A percentile compares a stretch with the other conserved stretches of the same genome.
Evolutionary conservation across 2,329 filamentous ascomycete species (phyloP).

Genomic region (Cytospora piceicola): DNA sequence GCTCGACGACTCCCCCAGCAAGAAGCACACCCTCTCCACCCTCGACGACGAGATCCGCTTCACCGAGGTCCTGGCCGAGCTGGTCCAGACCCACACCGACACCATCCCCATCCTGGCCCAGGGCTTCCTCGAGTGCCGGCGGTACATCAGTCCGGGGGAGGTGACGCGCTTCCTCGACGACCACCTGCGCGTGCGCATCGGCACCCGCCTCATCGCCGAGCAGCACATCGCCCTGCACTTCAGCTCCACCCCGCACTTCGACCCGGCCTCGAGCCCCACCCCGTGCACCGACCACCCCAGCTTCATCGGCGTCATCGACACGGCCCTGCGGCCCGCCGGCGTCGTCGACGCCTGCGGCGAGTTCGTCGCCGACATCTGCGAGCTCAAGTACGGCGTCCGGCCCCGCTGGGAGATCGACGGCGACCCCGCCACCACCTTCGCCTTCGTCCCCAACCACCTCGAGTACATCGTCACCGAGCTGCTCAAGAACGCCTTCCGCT

Average conservation of each 20-base stretch:
- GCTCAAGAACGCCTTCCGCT: slow-evolving; percentile 94
- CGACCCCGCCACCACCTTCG: slow-evolving; percentile 84
- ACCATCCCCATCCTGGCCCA: slow-evolving; percentile 92
- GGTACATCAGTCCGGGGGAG: slow-evolving; percentile 80
- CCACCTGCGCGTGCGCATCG: slow-evolving; percentile 90
- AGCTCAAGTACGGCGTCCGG: slow-evolving; percentile 90
- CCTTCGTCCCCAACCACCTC: slow-evolving; percentile 92
- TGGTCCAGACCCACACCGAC: slow-evolving; percentile 93
- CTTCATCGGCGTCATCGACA: slow-evolving; percentile 96
- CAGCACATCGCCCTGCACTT: slow-evolving; percentile 93
- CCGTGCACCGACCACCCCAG: slow-evolving; percentile 59
- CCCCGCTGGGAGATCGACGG: slow-evolving; percentile 82
- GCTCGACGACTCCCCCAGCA: slow-evolving; percentile 42
- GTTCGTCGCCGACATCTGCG: slow-evolving; percentile 94
- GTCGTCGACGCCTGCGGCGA: slow-evolving; percentile 84
- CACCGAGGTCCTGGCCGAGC: slow-evolving; percentile 87
- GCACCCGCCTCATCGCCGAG: slow-evolving; percentile 90
- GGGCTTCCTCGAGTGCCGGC: slow-evolving; percentile 90
- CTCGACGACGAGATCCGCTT: slow-evolving; percentile 89
- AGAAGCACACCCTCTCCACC: slow-evolving; percentile 66
- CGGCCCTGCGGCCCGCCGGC: slow-evolving; percentile 77
- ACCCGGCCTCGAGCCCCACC: slow-evolving; percentile 55
- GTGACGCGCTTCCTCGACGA: slow-evolving; percentile 94
- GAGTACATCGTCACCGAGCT: slow-evolving; percentile 98
- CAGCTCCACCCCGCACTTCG: slow-evolving; percentile 69